phyloP scores from a whole-genome alignment of 345 rosid species.

The Brassica juncea region DNA sequence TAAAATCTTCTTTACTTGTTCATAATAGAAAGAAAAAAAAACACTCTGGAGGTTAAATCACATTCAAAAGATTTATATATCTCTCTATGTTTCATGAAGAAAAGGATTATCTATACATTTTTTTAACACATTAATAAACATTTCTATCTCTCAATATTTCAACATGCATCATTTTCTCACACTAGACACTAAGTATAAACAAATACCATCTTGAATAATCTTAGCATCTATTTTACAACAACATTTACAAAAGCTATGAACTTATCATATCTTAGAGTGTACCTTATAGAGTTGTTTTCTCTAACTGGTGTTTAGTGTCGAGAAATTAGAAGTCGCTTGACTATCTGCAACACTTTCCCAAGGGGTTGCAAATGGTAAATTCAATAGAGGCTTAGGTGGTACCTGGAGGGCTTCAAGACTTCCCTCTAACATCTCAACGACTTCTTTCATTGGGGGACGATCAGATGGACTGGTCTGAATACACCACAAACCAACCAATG shows the following conservation, averaged over 20 bases:
- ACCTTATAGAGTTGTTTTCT: neutral
- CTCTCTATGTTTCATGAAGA: neutral
- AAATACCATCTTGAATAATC: neutral
- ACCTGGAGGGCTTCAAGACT: slow-evolving; percentile 26
- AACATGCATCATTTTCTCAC: neutral
- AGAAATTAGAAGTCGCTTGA: neutral
- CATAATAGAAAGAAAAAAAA: slow-evolving; percentile 25
- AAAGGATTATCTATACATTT: neutral
- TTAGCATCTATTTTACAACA: neutral
- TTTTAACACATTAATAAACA: neutral
- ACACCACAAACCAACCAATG: slow-evolving; percentile 32
- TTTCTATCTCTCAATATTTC: neutral
- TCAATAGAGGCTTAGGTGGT: slow-evolving; percentile 41
- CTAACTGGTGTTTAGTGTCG: neutral
- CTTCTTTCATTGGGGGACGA: slow-evolving; percentile 39
- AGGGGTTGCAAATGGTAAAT: neutral
- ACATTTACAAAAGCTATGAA: neutral
- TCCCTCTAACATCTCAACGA: slow-evolving; percentile 42
- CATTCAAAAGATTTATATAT: neutral
- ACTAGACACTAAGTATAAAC: neutral
- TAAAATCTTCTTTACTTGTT: slow-evolving; percentile 29
- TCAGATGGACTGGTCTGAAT: slow-evolving; percentile 29
- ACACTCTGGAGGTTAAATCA: neutral
- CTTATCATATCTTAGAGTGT: neutral
- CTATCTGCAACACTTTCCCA: neutral